Evolutionary conservation across 768 basidiomycete species (phyloP), one percentile per base, ranked within the genome.

Genomic region (Suillus luteus): DNA sequence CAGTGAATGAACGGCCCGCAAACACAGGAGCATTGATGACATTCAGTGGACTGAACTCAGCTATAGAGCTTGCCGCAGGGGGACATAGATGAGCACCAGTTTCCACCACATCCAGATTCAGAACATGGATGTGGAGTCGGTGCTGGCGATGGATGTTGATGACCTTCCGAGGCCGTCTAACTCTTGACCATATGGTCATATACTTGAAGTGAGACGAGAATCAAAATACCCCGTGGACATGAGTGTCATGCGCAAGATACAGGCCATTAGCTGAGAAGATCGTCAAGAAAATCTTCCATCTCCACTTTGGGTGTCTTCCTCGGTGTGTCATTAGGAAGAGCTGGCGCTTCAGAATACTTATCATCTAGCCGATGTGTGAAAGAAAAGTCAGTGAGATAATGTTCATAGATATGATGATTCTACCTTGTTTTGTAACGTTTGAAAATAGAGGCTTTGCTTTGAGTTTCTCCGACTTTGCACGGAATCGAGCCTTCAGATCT

Each of bases 231-330:
- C 24, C 48, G 14, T 15, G 22, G 24, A 27, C 24, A 15, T 7
- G 24, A 49, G 7, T 24, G 46, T 49, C 24, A 27, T 27, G 24
- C 12, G 24, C 48, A 49, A 49, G 24, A 49, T 27, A 49, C 48
- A 37, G 11, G 8, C 59, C 46, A 24, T 77, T 72, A 83, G n/a
- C 73, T 72, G 10, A 91, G 70, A 4, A 91, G 71, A 43, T 90
- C 88, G 64, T 91, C 90, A 35, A 91, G 74, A 68, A 89, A 92
- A 49, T 86, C 87, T 73, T 91, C 83, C 87, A 92, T 86, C 60
- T 86, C 81, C 43, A 75, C 77, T 67, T 84, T 85, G n/a, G 82
- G 77, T 55, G 72, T 57, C 72, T 81, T 77, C 78, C 79, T 37
- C 61, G 70, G 49, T 5, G 60, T 15, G 27, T 79, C 79, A 0